phyloP scores from a whole-genome alignment of 169 alveolate species.

The Eimeria praecox region DNA sequence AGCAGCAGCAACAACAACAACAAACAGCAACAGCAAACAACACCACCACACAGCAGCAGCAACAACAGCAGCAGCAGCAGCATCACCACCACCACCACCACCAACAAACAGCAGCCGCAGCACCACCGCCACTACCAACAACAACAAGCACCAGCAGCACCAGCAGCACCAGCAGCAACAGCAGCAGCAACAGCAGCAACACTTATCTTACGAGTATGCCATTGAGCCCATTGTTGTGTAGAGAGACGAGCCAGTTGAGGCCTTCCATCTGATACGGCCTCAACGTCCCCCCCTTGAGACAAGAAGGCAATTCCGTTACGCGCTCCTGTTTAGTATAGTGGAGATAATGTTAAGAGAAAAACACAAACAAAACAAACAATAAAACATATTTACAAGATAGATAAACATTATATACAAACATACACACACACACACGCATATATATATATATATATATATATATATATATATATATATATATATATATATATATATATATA shows the following conservation, averaged over 20 bases:
- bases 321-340: slow-evolving; percentile 92
- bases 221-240: slow-evolving; percentile 95
- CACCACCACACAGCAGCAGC: background rate
- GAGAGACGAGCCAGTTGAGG: slow-evolving; percentile 95
- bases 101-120: no score
- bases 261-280: slow-evolving; percentile 95
- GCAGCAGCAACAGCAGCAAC: slow-evolving; percentile 29
- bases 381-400: background rate
- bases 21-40: background rate
- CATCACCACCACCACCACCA: no score
- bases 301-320: slow-evolving; percentile 92
- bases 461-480: no score
- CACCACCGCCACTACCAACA: no score
- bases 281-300: slow-evolving; percentile 92
- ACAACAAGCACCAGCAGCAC: slow-evolving; percentile 2
- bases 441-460: no score
- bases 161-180: background rate
- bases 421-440: background rate
- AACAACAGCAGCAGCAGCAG: background rate
- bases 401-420: background rate
- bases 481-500: no score
- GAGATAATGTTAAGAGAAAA: no score
- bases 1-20: no score
- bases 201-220: slow-evolving; percentile 89
- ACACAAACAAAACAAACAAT: background rate